These are phyloP conservation scores for Chaetomium sp. DNA, from an alignment of 2,329 filamentous ascomycete genomes.

Conservation along the genomic window DNA sequence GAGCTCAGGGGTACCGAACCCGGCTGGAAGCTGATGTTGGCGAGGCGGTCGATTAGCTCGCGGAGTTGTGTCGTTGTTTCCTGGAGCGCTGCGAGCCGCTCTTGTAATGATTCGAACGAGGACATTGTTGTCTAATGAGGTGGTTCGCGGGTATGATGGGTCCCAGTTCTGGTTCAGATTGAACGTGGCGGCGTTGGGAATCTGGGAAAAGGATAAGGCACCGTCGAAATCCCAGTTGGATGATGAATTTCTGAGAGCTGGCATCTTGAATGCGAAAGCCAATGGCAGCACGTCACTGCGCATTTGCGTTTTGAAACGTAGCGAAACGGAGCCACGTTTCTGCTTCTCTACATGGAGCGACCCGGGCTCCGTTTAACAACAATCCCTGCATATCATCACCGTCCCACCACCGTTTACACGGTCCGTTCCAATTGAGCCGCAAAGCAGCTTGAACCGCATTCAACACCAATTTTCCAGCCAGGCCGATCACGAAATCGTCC, in stretches of 20 bases:
- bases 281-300: constrained; percentile 6
- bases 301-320: background rate
- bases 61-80: constrained; percentile 54
- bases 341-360: too few species aligned
- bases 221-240: background rate
- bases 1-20: constrained; percentile 48
- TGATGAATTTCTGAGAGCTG: constrained; percentile 2
- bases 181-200: background rate
- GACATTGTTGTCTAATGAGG: constrained; percentile 29
- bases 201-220: too few species aligned
- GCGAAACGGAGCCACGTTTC: background rate
- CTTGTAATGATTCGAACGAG: constrained; percentile 54
- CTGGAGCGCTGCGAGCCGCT: constrained; percentile 54
- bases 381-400: background rate
- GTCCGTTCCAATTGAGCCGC: constrained; percentile 7
- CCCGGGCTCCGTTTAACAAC: too few species aligned
- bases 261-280: constrained; percentile 9
- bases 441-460: background rate
- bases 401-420: constrained; percentile 7
- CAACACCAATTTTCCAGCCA: constrained; percentile 13
- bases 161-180: background rate
- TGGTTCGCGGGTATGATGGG: background rate
- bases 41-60: constrained; percentile 54
- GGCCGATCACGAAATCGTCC: background rate
- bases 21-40: constrained; percentile 51